phyloP scores from a whole-genome alignment of 2,329 filamentous ascomycete species.

The Aureobasidium sp. region DNA sequence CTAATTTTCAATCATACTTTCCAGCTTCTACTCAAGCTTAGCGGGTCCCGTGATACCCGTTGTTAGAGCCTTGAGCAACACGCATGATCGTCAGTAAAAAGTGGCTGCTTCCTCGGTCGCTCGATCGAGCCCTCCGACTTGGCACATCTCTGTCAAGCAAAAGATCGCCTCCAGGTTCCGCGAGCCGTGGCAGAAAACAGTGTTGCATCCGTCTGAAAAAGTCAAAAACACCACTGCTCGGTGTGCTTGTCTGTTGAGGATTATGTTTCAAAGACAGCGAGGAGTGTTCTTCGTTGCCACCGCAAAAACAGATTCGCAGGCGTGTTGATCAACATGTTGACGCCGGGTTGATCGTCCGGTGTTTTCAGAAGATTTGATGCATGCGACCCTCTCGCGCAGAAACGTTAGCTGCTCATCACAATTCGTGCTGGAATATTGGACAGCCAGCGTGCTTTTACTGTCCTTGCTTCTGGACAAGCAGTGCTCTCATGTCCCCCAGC shows the following conservation, averaged over 20 bases:
- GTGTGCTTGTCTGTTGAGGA: neutral
- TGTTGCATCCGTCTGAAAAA: neutral
- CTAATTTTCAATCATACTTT: neutral
- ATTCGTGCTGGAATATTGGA: neutral
- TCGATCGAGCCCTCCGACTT: constrained; percentile 3
- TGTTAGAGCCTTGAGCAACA: neutral
- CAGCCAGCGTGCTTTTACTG: neutral
- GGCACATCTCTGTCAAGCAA: neutral
- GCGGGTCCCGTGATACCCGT: constrained; percentile 12
- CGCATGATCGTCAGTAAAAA: constrained; percentile 7
- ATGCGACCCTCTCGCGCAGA: neutral
- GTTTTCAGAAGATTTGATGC: constrained; percentile 11
- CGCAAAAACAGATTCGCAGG: neutral
- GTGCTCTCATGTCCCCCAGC: neutral
- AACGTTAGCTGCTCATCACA: constrained; percentile 8
- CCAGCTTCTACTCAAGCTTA: neutral
- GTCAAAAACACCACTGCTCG: neutral
- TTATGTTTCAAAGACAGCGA: neutral
- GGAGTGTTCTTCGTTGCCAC: neutral
- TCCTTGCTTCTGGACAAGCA: neutral
- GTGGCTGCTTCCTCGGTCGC: constrained; percentile 4
- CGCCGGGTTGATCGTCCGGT: neutral
- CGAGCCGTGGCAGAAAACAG: neutral
- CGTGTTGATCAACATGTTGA: neutral
- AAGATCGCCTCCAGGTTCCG: neutral